Base-by-base conservation (phyloP, 2,329 filamentous ascomycete genomes). In the Epichloe gansuensis region DNA sequence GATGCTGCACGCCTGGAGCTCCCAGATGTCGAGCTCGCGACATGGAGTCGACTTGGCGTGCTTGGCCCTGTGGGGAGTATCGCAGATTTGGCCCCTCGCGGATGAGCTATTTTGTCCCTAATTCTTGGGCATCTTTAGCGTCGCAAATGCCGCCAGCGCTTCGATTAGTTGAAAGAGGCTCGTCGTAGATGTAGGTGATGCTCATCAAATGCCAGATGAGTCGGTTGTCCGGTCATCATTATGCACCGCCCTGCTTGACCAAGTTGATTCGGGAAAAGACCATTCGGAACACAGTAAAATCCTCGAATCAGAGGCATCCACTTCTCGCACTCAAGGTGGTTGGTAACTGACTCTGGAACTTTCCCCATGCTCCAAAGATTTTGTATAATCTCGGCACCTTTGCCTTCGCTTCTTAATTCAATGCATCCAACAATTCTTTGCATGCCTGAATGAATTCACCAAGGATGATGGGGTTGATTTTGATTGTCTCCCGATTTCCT, bases 401-500 rank as follows among this genome's bases (percentile, higher is more conserved):
- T 13, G 34, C 15, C 21, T 44, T 45, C 12, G 41, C 34, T 23
- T 17, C 21, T 23, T 6, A 1, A 3, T 4, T 25, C 42, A 23
- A 4, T 28, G 4, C 17, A 39, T 21, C 15, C 8, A 21, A 44
- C 2, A 21, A 8, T 25, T 7, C n/a, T n/a, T 25, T 50, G n/a
- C n/a, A n/a, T 51, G 23, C 21, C 15, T 41, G 15, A 41, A 13
- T n/a, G 25, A 23, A 39, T 53, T 44, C 53, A 56, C 39, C 51
- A 48, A 15, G 38, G 48, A 9, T 48, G 48, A 9, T 48, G 41
- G 15, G 34, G 23, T 17, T 58, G 54, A n/a, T 53, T 55, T 28
- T 59, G 52, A 21, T 56, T 54, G 28, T 61, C 59, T 38, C 56
- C 60, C 39, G 53, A 48, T 46, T 61, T 63, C 49, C 63, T 61